Conservation (phyloP, 2,329 filamentous ascomycete genomes). For the Penicillium sp. region DNA sequence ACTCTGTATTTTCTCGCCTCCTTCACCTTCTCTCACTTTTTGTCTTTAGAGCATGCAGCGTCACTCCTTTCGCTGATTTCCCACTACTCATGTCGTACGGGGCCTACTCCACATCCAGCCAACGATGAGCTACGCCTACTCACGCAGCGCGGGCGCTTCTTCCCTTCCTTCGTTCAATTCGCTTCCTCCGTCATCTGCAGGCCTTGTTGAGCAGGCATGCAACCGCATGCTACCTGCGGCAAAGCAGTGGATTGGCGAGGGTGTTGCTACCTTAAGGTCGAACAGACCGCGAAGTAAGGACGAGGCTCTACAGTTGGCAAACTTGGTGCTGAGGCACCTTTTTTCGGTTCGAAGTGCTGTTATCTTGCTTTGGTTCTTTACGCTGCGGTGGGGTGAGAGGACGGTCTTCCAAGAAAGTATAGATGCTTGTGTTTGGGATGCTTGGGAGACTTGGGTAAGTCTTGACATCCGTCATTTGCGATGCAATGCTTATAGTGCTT, state of each 20-base stretch:
- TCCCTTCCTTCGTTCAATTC: constrained; percentile 25
- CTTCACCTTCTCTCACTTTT: constrained; percentile 2
- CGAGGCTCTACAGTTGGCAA: constrained; percentile 15
- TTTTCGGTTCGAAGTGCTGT: constrained; percentile 58
- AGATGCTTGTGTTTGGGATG: constrained; percentile 69
- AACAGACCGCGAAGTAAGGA: constrained; percentile 8
- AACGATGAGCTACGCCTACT: constrained; percentile 36
- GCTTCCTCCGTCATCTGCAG: constrained; percentile 8
- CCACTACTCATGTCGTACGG: constrained; percentile 12
- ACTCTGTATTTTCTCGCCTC: not conserved
- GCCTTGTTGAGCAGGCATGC: constrained; percentile 10
- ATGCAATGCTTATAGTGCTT: not conserved
- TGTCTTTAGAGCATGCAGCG: constrained; percentile 16
- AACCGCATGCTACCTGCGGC: constrained; percentile 19
- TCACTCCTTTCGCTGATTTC: constrained; percentile 17
- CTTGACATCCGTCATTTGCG: no score
- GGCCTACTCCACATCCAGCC: constrained; percentile 11
- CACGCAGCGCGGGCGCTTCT: constrained; percentile 23
- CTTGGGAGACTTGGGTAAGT: constrained; percentile 88
- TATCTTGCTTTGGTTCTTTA: constrained; percentile 67
- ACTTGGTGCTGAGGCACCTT: constrained; percentile 13
- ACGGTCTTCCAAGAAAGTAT: constrained; percentile 69
- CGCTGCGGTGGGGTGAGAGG: constrained; percentile 80
- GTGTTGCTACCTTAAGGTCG: constrained; percentile 8
- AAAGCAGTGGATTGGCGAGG: constrained; percentile 21